Evolutionary conservation across 768 basidiomycete genomes (phyloP).

Genomic region (Pleurotus citrinopileatus): DNA sequence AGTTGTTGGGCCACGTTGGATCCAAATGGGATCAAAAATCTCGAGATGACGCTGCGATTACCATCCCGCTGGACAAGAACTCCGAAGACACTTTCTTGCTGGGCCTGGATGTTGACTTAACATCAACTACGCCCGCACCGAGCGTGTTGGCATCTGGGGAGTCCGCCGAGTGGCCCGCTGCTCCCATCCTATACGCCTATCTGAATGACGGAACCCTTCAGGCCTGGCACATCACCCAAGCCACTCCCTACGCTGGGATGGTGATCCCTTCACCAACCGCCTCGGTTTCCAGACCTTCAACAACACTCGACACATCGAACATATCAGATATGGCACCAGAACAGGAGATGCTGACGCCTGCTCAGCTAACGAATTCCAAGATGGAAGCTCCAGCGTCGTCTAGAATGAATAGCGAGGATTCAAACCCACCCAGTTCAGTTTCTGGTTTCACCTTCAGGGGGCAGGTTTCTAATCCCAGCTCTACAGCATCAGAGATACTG

Average conservation of each 20-base stretch:
- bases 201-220: slow-evolving; percentile 76
- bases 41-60: slow-evolving; percentile 36
- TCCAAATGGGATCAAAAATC: slow-evolving; percentile 47
- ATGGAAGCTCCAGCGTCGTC: not conserved
- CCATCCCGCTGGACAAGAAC: slow-evolving; percentile 65
- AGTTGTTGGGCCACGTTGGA: slow-evolving; percentile 38
- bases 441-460: not conserved
- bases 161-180: slow-evolving; percentile 16
- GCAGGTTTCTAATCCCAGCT: not conserved
- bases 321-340: slow-evolving; percentile 12
- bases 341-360: slow-evolving; percentile 6
- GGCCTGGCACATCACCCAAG: slow-evolving; percentile 62
- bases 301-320: slow-evolving; percentile 20
- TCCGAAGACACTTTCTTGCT: slow-evolving; percentile 69
- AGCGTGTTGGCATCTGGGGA: slow-evolving; percentile 9
- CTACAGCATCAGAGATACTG: not conserved
- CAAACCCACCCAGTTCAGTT: not conserved
- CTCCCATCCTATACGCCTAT: slow-evolving; percentile 71
- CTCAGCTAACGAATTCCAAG: not conserved
- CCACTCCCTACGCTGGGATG: slow-evolving; percentile 56
- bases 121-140: slow-evolving; percentile 19
- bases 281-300: slow-evolving; percentile 12
- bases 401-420: not conserved
- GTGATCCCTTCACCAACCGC: slow-evolving; percentile 21
- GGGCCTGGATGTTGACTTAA: slow-evolving; percentile 65